Base-by-base conservation (phyloP, 177 flowering plant species). In the Telopea speciosissima region DNA sequence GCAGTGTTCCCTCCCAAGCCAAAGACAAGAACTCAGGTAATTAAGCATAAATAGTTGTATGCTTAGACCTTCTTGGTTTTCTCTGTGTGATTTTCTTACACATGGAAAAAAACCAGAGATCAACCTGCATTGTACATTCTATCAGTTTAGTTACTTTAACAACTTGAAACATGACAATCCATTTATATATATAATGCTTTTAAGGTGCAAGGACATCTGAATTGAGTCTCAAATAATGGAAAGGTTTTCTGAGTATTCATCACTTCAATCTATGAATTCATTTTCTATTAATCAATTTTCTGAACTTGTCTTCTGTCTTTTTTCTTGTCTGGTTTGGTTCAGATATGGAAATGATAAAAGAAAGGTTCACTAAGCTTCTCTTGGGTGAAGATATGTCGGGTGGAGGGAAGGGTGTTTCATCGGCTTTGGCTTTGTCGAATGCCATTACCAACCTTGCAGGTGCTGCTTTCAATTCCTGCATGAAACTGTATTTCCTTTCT, bases 291-390 rank as follows among this genome's bases (percentile, higher is more conserved):
- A 2, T 49, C 19, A 49, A 10, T 49, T 49, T 49, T 16, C 66
- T 14, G 64, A 11, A 12, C 59, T 26, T 44, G 5, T 36, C 24
- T 5, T 42, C 63, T 10, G 45, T 33, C 31, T 56, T 61, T 49
- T 24, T 24, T 40, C 59, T 62, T 40, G n/a, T 40, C 24, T 49
- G 63, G 21, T 42, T 49, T 69, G 69, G 54, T 70, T 70, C 72
- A 90, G 97, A 92, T 56, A 42, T 80, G 75, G 96, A 83, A 33
- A 26, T 77, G 85, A 80, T 84, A 75, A 84, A 82, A 72, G 87
- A 84, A 74, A 79, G 79, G 71, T 84, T 82, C 76, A 73, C 87
- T 12, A 84, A 84, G 76, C 66, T 84, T 73, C 77, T 84, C 23
- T 78, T 84, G 69, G 87, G 87, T 68, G 87, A 84, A 70, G 87